phyloP scores from a whole-genome alignment of 169 alveolate genomes.

The Eimeria necatrix region DNA sequence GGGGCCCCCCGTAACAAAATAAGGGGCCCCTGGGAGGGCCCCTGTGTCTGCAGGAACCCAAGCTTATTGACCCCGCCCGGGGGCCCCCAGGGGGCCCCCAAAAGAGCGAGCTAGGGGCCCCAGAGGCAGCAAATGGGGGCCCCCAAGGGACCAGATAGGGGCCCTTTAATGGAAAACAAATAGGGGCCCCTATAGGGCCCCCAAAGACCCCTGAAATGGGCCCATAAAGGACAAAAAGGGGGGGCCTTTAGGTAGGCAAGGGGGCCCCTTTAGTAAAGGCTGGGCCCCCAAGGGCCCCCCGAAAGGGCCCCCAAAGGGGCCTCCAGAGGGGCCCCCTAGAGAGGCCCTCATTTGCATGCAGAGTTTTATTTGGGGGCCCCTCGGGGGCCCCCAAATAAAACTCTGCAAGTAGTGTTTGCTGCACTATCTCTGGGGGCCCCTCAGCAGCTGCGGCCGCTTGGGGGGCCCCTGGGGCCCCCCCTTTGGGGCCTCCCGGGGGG shows the following conservation, averaged over 20 bases:
- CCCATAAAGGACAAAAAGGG: not conserved
- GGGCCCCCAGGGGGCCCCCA: conserved; percentile 32
- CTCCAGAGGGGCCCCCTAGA: not conserved
- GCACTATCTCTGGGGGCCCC: too few species aligned
- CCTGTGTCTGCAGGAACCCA: not conserved
- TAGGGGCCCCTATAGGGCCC: not conserved
- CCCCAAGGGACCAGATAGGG: not conserved
- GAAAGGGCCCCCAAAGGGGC: conserved; percentile 19
- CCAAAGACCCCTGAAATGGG: not conserved
- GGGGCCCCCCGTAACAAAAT: too few species aligned
- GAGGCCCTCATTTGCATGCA: too few species aligned
- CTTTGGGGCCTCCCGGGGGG: too few species aligned
- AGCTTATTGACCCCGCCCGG: not conserved
- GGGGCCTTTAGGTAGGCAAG: too few species aligned
- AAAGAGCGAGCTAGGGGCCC: too few species aligned
- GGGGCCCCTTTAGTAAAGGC: not conserved
- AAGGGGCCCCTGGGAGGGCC: not conserved
- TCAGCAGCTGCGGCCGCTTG: too few species aligned
- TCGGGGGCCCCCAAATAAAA: not conserved
- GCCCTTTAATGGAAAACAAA: not conserved
- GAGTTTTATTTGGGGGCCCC: too few species aligned
- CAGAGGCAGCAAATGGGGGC: too few species aligned
- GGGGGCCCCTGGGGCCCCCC: conserved; percentile 36
- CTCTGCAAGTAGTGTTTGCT: too few species aligned
- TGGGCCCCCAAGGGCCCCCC: not conserved